These are phyloP conservation scores for Cardiospermum halicacabum DNA, from an alignment of 345 rosid genomes.

Conservation along the genomic window DNA sequence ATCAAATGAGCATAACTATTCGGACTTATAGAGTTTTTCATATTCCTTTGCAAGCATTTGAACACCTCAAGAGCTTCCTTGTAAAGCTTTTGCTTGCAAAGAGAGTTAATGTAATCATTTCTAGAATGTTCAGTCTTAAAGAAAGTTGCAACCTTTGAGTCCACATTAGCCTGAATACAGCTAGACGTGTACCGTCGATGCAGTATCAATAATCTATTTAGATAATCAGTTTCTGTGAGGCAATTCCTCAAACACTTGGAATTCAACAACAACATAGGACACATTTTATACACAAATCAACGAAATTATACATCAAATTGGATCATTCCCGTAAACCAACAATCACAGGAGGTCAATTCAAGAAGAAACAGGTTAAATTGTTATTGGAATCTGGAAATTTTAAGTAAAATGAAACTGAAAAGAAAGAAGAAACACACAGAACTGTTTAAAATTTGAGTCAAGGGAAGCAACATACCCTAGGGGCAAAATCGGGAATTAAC, in stretches of 20 bases:
- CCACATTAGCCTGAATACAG: not conserved
- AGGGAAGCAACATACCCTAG: not conserved
- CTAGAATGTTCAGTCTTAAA: constrained; percentile 31
- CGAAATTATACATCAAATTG: not conserved
- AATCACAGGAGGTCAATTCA: not conserved
- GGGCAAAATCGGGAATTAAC: not conserved
- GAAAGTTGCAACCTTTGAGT: not conserved
- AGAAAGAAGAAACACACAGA: not conserved
- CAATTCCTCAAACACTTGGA: constrained; percentile 1
- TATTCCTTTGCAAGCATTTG: constrained; percentile 24
- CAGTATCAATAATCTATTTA: constrained; percentile 2
- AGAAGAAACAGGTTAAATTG: not conserved
- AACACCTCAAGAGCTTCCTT: constrained; percentile 51
- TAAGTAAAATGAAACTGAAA: not conserved
- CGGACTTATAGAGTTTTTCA: constrained; percentile 25
- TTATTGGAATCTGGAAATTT: too few relatives aligned
- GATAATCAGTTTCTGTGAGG: not conserved
- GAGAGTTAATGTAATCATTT: constrained; percentile 38
- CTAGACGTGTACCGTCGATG: not conserved
- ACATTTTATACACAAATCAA: not conserved
- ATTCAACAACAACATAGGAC: not conserved
- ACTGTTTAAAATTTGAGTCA: not conserved
- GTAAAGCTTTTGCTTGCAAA: constrained; percentile 32
- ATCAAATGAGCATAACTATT: constrained; percentile 36
- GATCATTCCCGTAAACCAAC: not conserved